These are phyloP conservation scores for Alternaria hordeiaustralica DNA, from an alignment of 2,329 filamentous ascomycete genomes.

Conservation along the genomic window DNA sequence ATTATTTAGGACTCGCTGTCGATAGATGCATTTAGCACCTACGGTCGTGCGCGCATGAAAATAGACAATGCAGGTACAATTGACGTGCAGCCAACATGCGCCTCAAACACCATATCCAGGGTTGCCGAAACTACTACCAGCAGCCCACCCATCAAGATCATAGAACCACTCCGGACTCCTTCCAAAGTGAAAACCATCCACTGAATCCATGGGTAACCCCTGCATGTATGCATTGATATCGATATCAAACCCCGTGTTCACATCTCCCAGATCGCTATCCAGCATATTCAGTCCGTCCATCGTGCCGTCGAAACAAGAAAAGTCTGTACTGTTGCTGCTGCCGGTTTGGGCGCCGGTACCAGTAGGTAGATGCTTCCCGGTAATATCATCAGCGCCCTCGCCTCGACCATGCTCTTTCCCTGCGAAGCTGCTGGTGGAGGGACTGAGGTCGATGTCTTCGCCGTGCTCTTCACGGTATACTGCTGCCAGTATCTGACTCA, in stretches of 20 bases:
- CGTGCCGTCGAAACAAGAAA: background rate
- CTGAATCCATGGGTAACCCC: background rate
- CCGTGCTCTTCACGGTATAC: slow-evolving; percentile 29
- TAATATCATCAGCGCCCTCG: slow-evolving; percentile 13
- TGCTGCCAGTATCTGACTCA: slow-evolving; percentile 18
- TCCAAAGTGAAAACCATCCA: slow-evolving; percentile 2
- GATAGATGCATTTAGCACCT: background rate
- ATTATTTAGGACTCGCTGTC: background rate
- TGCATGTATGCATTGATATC: slow-evolving; percentile 10
- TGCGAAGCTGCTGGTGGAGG: background rate
- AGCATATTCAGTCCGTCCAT: slow-evolving; percentile 5
- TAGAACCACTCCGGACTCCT: slow-evolving; percentile 17
- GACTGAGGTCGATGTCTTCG: slow-evolving; percentile 26
- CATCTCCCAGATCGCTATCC: background rate
- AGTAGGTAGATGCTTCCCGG: background rate
- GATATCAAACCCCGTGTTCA: slow-evolving; percentile 1
- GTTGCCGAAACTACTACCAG: background rate
- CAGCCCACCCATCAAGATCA: slow-evolving; percentile 10
- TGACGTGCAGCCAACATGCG: background rate
- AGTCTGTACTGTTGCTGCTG: background rate
- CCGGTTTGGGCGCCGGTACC: background rate
- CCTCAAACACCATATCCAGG: background rate
- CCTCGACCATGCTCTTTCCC: slow-evolving; percentile 18
- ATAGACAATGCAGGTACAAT: background rate
- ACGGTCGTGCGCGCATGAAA: background rate